Conservation (phyloP, 148 eudicot genomes). For the Silene uniflora region DNA sequence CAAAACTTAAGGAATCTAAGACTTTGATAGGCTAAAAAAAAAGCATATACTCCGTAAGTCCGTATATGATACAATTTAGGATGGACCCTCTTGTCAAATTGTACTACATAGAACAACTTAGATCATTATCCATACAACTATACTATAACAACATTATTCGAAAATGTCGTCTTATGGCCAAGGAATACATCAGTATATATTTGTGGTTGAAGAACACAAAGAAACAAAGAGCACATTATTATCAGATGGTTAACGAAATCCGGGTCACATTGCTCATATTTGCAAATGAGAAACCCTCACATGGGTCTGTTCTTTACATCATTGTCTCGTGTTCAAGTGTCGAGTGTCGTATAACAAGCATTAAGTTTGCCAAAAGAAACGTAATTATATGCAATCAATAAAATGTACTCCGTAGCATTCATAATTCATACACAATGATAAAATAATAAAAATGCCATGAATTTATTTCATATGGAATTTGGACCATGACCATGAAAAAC, state of each 20-base stretch:
- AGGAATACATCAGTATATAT: neutral
- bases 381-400: neutral
- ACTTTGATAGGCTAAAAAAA: neutral
- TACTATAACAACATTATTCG: neutral
- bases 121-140: conserved; percentile 1
- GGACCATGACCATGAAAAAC: neutral
- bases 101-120: neutral
- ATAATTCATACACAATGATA: neutral
- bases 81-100: conserved; percentile 2
- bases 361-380: neutral
- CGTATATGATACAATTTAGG: neutral
- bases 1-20: neutral
- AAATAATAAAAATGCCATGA: neutral
- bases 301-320: conserved; percentile 4
- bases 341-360: neutral
- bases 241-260: conserved; percentile 1
- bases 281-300: neutral
- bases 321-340: neutral
- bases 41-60: too few species aligned
- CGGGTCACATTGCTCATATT: neutral
- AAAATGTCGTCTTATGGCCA: neutral
- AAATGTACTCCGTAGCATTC: conserved; percentile 3
- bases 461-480: neutral
- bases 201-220: conserved; percentile 1
- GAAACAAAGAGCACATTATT: neutral